Percentiles rank a stretch among this genome's conserved stretches.
These are phyloP conservation scores for Pulveroboletus ravenelii DNA, from an alignment of 768 basidiomycete genomes.

Conservation along the genomic window DNA sequence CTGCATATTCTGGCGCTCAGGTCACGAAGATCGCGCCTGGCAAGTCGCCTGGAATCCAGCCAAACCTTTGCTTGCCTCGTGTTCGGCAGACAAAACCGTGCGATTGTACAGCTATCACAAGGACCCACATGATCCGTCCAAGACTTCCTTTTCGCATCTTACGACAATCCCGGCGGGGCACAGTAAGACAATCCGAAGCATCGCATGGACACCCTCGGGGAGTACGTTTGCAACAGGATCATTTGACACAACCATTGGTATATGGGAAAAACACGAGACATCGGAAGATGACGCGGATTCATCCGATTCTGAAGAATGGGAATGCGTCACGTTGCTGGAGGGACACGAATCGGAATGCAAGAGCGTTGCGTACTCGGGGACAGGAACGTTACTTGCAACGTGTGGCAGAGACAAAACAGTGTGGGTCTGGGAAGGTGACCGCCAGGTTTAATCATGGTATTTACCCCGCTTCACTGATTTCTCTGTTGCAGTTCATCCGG, in stretches of 20 bases:
- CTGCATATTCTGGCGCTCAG: slow-evolving; percentile 28
- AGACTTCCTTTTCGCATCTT: slow-evolving; percentile 41
- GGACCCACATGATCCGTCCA: slow-evolving; percentile 22
- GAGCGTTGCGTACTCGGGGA: slow-evolving; percentile 74
- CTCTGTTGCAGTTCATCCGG: slow-evolving; percentile 64
- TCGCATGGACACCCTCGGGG: slow-evolving; percentile 90
- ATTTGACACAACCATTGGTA: slow-evolving; percentile 87
- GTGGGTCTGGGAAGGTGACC: slow-evolving; percentile 96
- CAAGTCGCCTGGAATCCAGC: slow-evolving; percentile 83
- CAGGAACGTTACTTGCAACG: slow-evolving; percentile 80
- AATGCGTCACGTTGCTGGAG: slow-evolving; percentile 80
- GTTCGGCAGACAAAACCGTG: slow-evolving; percentile 91
- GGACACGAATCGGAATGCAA: slow-evolving; percentile 99
- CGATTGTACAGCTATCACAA: slow-evolving; percentile 69
- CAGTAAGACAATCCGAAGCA: slow-evolving; percentile 75
- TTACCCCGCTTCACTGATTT: neutral
- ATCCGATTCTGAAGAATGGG: slow-evolving; percentile 61
- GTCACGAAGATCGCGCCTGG: slow-evolving; percentile 87
- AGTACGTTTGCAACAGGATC: slow-evolving; percentile 84
- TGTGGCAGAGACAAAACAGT: slow-evolving; percentile 97
- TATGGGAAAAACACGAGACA: slow-evolving; percentile 74
- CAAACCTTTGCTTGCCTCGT: slow-evolving; percentile 81
- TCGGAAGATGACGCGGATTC: slow-evolving; percentile 34
- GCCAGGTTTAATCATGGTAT: neutral
- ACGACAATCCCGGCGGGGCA: slow-evolving; percentile 80